phyloP scores from a whole-genome alignment of 1,284 basidiomycete species.

The Pseudozyma tsukubaensis region DNA sequence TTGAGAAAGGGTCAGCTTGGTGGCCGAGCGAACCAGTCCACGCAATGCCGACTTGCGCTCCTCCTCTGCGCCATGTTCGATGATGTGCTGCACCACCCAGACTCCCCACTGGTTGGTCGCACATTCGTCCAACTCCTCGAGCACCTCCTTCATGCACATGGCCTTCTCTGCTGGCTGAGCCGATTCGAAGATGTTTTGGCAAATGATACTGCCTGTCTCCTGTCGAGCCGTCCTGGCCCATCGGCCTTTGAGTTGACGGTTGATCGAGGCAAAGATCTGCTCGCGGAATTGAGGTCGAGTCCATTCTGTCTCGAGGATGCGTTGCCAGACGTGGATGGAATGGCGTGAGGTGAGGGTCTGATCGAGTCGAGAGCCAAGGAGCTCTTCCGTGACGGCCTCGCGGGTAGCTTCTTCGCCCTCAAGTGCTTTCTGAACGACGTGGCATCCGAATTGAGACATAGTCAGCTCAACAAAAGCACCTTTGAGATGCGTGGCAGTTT shows the following conservation, averaged over 20 bases:
- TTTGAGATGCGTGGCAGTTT: slow-evolving; percentile 43
- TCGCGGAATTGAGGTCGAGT: slow-evolving; percentile 29
- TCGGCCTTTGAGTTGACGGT: slow-evolving; percentile 47
- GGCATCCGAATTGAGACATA: slow-evolving; percentile 60
- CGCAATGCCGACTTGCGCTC: slow-evolving; percentile 48
- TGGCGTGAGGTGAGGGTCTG: slow-evolving; percentile 58
- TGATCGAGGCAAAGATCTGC: slow-evolving; percentile 55
- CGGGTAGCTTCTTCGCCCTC: slow-evolving; percentile 45
- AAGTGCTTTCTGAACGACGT: slow-evolving; percentile 61
- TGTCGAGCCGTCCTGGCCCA: slow-evolving; percentile 59
- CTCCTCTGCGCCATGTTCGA: slow-evolving; percentile 58
- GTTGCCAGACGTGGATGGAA: slow-evolving; percentile 64
- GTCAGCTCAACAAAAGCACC: slow-evolving; percentile 54
- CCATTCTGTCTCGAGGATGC: slow-evolving; percentile 57
- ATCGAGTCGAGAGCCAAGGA: slow-evolving; percentile 51
- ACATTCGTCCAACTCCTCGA: slow-evolving; percentile 52
- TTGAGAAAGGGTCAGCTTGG: slow-evolving; percentile 58
- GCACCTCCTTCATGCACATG: slow-evolving; percentile 60
- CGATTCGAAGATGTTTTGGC: slow-evolving; percentile 62
- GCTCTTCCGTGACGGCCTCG: slow-evolving; percentile 48
- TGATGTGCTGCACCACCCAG: slow-evolving; percentile 66
- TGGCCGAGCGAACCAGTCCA: slow-evolving; percentile 44
- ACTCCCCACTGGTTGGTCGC: slow-evolving; percentile 66
- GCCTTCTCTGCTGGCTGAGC: slow-evolving; percentile 50
- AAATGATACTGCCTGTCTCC: slow-evolving; percentile 64